Percentiles rank a stretch among this genome's conserved stretches.
phyloP scores from a whole-genome alignment of 2,329 filamentous ascomycete species.

The Botryotinia narcissicola region DNA sequence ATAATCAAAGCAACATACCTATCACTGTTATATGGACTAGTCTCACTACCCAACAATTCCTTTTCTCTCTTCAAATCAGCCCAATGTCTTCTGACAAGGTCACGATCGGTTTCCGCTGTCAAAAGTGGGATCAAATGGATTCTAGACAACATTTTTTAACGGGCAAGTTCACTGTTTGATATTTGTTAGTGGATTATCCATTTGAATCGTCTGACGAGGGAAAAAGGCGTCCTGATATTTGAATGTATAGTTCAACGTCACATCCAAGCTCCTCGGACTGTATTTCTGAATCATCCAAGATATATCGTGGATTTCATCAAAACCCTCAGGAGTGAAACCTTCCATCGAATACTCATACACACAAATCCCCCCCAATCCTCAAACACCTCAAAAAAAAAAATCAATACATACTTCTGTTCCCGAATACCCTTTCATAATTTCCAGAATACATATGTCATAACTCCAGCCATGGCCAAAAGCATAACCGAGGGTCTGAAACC shows the following conservation, averaged over 20 bases:
- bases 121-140: constrained; percentile 92
- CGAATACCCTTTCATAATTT: constrained; percentile 77
- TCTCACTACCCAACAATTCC: constrained; percentile 80
- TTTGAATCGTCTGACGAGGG: neutral
- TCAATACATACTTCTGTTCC: constrained; percentile 67
- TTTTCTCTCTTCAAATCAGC: constrained; percentile 89
- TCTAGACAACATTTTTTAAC: constrained; percentile 97
- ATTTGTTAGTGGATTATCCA: constrained; percentile 19
- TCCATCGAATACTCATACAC: neutral
- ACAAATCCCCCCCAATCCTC: neutral
- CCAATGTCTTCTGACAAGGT: constrained; percentile 81
- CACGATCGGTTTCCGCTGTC: constrained; percentile 94
- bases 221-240: neutral
- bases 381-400: neutral
- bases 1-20: constrained; percentile 55
- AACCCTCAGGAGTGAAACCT: neutral
- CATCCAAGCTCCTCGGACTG: neutral
- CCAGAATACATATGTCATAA: constrained; percentile 92
- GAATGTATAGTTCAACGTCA: too few relatives aligned
- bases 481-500: constrained; percentile 84
- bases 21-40: constrained; percentile 83
- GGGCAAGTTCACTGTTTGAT: constrained; percentile 73
- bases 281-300: too few relatives aligned
- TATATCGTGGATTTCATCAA: neutral
- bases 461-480: constrained; percentile 69